Percentiles rank a stretch among this genome's conserved stretches.
These are phyloP conservation scores for Capsella bursapastoris DNA, from an alignment of 345 rosid genomes.

Conservation along the genomic window DNA sequence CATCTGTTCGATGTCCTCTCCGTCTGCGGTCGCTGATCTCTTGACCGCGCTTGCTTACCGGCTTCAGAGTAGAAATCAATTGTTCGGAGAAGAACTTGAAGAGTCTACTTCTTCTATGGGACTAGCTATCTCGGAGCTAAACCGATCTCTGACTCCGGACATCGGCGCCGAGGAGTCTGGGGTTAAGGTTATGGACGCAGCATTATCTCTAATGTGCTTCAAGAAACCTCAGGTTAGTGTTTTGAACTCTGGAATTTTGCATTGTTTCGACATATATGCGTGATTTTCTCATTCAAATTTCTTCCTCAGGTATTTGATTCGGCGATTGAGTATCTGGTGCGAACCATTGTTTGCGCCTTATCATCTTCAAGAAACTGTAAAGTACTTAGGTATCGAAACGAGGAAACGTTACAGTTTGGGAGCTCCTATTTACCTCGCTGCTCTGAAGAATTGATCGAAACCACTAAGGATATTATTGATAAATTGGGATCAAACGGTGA, in stretches of 20 bases:
- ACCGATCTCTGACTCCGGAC: conserved; percentile 59
- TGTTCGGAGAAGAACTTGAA: conserved; percentile 24
- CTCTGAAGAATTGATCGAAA: conserved; percentile 54
- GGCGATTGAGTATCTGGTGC: conserved; percentile 54
- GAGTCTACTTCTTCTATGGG: conserved; percentile 44
- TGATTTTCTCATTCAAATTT: background rate
- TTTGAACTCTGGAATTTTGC: background rate
- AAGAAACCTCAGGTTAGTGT: conserved; percentile 62
- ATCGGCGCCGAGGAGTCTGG: conserved; percentile 41
- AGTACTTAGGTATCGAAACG: conserved; percentile 46
- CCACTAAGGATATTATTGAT: conserved; percentile 47
- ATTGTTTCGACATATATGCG: background rate
- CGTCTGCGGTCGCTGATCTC: conserved; percentile 38
- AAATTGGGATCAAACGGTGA: conserved; percentile 57
- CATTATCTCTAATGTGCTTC: conserved; percentile 74
- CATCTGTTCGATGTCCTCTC: conserved; percentile 25
- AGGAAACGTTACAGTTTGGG: conserved; percentile 57
- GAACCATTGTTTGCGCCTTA: conserved; percentile 60
- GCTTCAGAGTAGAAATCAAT: background rate
- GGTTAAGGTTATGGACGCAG: conserved; percentile 64
- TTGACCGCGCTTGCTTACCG: conserved; percentile 29
- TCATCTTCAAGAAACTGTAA: conserved; percentile 57
- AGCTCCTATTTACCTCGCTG: conserved; percentile 51
- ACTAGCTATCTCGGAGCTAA: conserved; percentile 58
- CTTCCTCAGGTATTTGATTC: conserved; percentile 67